Evolutionary conservation across 176 grass and related monocot species (phyloP).

Genomic region (Raddia distichophylla): DNA sequence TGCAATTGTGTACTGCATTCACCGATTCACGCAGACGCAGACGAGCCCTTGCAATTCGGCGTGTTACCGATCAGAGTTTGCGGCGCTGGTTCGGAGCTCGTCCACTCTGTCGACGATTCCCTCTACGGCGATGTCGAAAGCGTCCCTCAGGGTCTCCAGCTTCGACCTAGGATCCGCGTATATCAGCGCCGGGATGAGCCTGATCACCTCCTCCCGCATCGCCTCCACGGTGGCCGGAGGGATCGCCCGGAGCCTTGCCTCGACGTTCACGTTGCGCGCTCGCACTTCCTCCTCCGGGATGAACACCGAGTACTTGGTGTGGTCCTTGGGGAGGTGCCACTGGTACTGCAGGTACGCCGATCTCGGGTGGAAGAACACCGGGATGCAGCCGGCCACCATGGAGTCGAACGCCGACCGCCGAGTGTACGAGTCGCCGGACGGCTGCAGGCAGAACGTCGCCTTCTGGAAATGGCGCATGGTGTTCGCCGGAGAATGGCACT

Average conservation of each 20-base stretch:
- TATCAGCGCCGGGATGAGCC: conserved; percentile 32
- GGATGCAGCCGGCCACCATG: conserved; percentile 49
- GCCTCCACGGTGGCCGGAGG: conserved; percentile 4
- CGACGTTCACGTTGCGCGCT: conserved; percentile 31
- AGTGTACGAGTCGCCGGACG: conserved; percentile 37
- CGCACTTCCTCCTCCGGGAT: conserved; percentile 40
- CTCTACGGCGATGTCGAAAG: conserved; percentile 47
- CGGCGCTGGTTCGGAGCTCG: background rate
- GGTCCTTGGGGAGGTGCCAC: conserved; percentile 47
- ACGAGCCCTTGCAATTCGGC: background rate
- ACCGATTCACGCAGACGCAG: background rate
- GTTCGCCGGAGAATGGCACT: conserved; percentile 40
- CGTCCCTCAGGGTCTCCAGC: conserved; percentile 40
- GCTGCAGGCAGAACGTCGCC: conserved; percentile 56
- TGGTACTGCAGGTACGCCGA: conserved; percentile 50
- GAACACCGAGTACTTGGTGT: conserved; percentile 48
- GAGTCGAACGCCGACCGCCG: conserved; percentile 47
- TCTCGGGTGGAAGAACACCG: conserved; percentile 49
- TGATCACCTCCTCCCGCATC: conserved; percentile 49
- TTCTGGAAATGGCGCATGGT: conserved; percentile 51
- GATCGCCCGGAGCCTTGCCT: conserved; percentile 42
- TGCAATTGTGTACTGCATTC: background rate
- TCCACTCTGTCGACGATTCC: conserved; percentile 36
- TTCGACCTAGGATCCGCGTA: conserved; percentile 46
- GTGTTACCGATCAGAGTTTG: background rate